Evolutionary conservation across 768 basidiomycete species (phyloP), one percentile per base, ranked within the genome.

Genomic region (Dictyophora rubrovolvata): DNA sequence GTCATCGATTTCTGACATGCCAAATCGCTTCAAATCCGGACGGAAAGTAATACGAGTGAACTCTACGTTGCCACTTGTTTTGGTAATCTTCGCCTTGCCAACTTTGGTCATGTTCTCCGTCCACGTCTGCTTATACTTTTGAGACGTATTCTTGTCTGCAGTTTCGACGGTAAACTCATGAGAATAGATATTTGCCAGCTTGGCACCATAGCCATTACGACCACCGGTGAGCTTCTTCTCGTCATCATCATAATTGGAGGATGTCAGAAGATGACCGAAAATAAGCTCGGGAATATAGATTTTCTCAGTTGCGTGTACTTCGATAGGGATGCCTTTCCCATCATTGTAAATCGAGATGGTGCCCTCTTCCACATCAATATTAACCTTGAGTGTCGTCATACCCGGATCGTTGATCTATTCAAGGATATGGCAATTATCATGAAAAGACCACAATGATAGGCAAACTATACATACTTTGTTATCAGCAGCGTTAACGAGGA

Each of bases 221-320:
- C 96, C 96, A 72, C 96, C 96, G 0, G 93, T 97, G 53, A 98
- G 80, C 73, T 96, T 97, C 80, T 93, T 96, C 75, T 99, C 94
- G 71, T 93, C 88, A 65, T 99, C 96, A 70, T 99, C 95, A 67
- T 95, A 98, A 76, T 98, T 98, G 49, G 93, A 95, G 11, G 87
- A 90, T 1, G 95, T 89, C 21, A 97, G 78, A 17, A 99, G 79
- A 69, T 96, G 86, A 6, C 96, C 96, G 65, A 99, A 99, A 66
- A 99, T 97, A 61, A 99, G 79, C 68, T 98, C 92, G 0, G 96
- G 96, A 59, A 99, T 96, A 69, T 90, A 95, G 7, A 95, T 87
- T 67, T 89, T 89, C 74, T 97, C 93, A 64, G 80, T 86, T 47
- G 83, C 82, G 72, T 98, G 96, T 59, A 95, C 88, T 72, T 97